phyloP scores from a whole-genome alignment of 2,329 filamentous ascomycete species.

The Spiromastix sp. region DNA sequence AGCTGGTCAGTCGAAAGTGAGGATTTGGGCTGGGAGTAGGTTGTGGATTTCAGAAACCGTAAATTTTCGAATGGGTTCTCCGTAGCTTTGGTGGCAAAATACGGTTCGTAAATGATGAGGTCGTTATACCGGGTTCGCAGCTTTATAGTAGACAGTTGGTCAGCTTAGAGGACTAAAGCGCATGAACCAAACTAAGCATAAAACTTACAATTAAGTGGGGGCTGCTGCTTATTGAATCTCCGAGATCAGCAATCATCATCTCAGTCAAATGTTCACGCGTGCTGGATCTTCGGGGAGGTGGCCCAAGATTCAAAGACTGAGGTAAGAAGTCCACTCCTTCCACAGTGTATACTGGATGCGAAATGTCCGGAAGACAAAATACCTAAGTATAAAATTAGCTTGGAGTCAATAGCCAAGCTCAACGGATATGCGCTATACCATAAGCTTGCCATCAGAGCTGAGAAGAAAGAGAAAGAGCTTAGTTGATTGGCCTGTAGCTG shows the following conservation, averaged over 20 bases:
- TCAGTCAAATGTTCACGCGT: slow-evolving; percentile 67
- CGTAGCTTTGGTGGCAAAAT: slow-evolving; percentile 34
- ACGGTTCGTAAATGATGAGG: slow-evolving; percentile 77
- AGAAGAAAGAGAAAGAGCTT: slow-evolving; percentile 67
- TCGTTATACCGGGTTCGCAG: slow-evolving; percentile 72
- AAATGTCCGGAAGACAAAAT: slow-evolving; percentile 64
- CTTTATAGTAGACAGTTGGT: slow-evolving; percentile 30
- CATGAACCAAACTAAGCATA: background rate
- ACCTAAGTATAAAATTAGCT: slow-evolving; percentile 41
- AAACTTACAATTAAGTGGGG: slow-evolving; percentile 70
- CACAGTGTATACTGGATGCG: slow-evolving; percentile 60
- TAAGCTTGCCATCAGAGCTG: slow-evolving; percentile 60
- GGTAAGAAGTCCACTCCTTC: slow-evolving; percentile 71
- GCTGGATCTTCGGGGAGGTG: slow-evolving; percentile 57
- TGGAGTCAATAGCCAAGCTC: background rate
- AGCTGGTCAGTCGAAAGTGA: slow-evolving; percentile 29
- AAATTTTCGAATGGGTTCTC: slow-evolving; percentile 32
- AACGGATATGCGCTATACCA: too few relatives aligned
- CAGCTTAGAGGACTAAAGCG: background rate
- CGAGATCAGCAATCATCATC: slow-evolving; percentile 73
- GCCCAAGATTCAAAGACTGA: slow-evolving; percentile 62
- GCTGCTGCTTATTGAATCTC: slow-evolving; percentile 57
- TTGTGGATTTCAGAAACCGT: slow-evolving; percentile 65
- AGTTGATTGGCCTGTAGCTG: slow-evolving; percentile 21
- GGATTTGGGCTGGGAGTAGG: slow-evolving; percentile 54